phyloP scores from a whole-genome alignment of 2,329 filamentous ascomycete species.

The Aspergillus unguis region DNA sequence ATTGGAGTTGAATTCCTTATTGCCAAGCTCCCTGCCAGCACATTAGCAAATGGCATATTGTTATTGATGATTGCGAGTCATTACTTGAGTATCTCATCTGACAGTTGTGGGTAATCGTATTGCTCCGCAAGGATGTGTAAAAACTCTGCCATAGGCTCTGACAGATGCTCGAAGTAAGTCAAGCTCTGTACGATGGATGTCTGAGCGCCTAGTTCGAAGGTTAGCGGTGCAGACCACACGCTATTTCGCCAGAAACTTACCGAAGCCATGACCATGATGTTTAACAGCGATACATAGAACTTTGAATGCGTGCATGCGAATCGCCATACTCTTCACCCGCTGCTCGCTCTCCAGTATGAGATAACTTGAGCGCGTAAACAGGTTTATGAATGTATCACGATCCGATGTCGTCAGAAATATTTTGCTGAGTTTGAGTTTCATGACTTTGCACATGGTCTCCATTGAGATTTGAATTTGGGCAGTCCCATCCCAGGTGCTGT shows the following conservation, averaged over 20 bases:
- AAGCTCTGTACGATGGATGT: slow-evolving; percentile 97
- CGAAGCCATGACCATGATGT: slow-evolving; percentile 94
- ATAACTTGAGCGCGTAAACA: slow-evolving; percentile 91
- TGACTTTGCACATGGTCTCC: slow-evolving; percentile 91
- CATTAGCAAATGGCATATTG: slow-evolving; percentile 19
- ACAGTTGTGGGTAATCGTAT: slow-evolving; percentile 94
- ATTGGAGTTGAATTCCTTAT: slow-evolving; percentile 97
- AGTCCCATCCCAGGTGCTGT: slow-evolving; percentile 83
- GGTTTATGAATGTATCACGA: slow-evolving; percentile 86
- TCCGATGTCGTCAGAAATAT: slow-evolving; percentile 97
- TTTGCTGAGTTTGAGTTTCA: slow-evolving; percentile 85
- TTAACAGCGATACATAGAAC: slow-evolving; percentile 95
- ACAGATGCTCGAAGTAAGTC: slow-evolving; percentile 98
- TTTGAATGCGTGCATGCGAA: slow-evolving; percentile 96
- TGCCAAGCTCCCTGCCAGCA: slow-evolving; percentile 71
- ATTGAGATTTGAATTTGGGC: slow-evolving; percentile 82
- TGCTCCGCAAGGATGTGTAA: slow-evolving; percentile 92
- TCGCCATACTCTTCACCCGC: slow-evolving; percentile 79
- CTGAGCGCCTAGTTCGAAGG: slow-evolving; percentile 67
- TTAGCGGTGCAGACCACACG: slow-evolving; percentile 16
- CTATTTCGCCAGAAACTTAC: slow-evolving; percentile 45
- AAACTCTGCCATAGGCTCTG: slow-evolving; percentile 98
- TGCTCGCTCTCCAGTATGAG: slow-evolving; percentile 92
- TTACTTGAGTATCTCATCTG: slow-evolving; percentile 78
- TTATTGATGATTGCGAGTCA: background rate